These are phyloP conservation scores for Zygotorulaspora chibaensis DNA, from an alignment of 805 yeast genomes.

Conservation along the genomic window DNA sequence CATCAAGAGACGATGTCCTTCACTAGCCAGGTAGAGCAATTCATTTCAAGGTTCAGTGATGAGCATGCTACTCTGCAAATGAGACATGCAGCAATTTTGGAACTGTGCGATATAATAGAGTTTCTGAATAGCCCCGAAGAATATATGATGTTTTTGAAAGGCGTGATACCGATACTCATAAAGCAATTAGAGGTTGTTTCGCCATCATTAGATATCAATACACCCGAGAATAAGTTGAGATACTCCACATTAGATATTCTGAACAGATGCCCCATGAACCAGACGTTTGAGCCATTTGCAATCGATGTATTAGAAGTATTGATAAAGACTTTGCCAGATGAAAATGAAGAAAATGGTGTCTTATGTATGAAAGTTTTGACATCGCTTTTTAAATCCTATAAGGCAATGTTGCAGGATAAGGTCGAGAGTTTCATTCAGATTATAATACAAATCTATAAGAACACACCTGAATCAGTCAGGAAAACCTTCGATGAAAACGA, in stretches of 20 bases:
- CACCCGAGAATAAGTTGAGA: constrained; percentile 75
- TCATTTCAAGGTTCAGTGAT: constrained; percentile 57
- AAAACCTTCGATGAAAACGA: constrained; percentile 52
- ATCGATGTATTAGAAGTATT: constrained; percentile 53
- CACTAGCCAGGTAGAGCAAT: constrained; percentile 55
- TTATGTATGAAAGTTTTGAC: constrained; percentile 85
- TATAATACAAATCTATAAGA: constrained; percentile 70
- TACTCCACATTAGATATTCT: constrained; percentile 72
- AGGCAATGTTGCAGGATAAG: constrained; percentile 56
- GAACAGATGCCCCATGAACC: constrained; percentile 79
- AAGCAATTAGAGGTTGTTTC: constrained; percentile 63
- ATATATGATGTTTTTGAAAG: constrained; percentile 68
- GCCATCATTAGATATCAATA: constrained; percentile 57
- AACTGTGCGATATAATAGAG: constrained; percentile 82
- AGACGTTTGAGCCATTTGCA: constrained; percentile 69
- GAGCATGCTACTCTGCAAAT: constrained; percentile 53
- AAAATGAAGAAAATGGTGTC: constrained; percentile 95
- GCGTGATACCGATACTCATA: constrained; percentile 66
- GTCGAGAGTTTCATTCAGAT: constrained; percentile 77
- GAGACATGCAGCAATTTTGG: constrained; percentile 68
- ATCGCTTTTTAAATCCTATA: constrained; percentile 79
- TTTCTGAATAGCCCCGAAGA: constrained; percentile 77
- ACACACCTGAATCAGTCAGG: constrained; percentile 69
- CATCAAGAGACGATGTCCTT: constrained; percentile 32
- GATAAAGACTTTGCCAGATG: constrained; percentile 57